Base-by-base conservation (phyloP, 352 stramenopile genomes). In the Globisporangium orthogonon region DNA sequence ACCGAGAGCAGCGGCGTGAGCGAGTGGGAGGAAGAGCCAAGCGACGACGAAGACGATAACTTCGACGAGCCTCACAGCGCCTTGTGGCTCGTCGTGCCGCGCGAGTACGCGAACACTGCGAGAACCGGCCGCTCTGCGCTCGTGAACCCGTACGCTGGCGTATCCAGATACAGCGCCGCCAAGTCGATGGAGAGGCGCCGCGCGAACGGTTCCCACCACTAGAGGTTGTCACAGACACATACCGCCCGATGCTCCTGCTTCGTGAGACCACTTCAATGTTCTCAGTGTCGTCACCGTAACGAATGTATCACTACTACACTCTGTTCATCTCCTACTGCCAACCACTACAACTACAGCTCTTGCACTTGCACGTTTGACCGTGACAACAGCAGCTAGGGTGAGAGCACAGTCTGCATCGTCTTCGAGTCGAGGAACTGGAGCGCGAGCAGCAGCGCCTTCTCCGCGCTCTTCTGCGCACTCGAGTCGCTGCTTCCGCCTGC, bases 371-470 rank as follows among this genome's bases (percentile, higher is more conserved):
- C 33, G 33, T 9, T 3, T 40, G 31, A 9, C 7, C 35, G 7
- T 13, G 7, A 13, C 6, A 40, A 2, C 35, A 40, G 4, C 35
- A 40, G 35, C 35, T 40, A 47, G 15, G 41, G 4, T 17, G 14
- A 10, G 2, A 47, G 41, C 41, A 10, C 41, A 2, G 15, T 10
- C 41, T 13, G 6, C 15, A 47, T 2, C 15, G 41, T 14, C 41
- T 47, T 47, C 41, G 41, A 47, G 41, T 65, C 52, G 17, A 74
- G 31, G 18, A 89, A 89, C 58, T 86, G 72, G 11, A 77, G 44
- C 29, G 78, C 74, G 29, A 84, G 66, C 23, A 79, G 72, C 1
- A 87, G 59, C 7, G 74, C 70, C 52, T 89, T 83, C 31, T 87
- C 74, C 2, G 50, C 56, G 58, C 76, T 87, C 30, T 85, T 86